Evolutionary conservation across 2,329 filamentous ascomycete genomes (phyloP), one percentile per base, ranked within the genome.

Genomic region (Colletotrichum tanaceti): DNA sequence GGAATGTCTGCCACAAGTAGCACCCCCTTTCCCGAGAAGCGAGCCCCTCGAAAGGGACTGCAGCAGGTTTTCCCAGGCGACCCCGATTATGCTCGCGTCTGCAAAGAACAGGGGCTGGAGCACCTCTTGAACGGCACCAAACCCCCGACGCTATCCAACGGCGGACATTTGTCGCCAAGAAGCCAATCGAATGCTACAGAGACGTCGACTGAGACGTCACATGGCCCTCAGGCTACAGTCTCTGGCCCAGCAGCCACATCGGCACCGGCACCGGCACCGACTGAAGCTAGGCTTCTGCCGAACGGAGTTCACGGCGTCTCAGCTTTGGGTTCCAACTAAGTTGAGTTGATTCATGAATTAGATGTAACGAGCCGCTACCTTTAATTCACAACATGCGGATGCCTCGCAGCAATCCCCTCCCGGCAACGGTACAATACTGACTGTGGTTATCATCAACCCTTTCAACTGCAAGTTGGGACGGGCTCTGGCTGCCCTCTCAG

Each of bases 81-180:
- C 58, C 84, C 87, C 3, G 87, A 89, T 38, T 90, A 89, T 71
- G 78, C 78, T 32, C 81, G 81, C 39, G 76, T 89, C 20, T 89
- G 85, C 74, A 77, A 82, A 61, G 85, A 89, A 68, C 87, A 90
- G 75, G 85, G 86, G n/a, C 79, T 89, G 6, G 79, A 80, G 14
- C 82, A 90, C 76, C 80, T 89, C 58, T 63, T 89, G 67, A 79
- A 80, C 38, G 81, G 80, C n/a, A 77, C 79, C 43, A 77, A 80
- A 65, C 84, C 82, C 63, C 79, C 83, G 5, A 76, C 79, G 24
- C 74, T 84, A 13, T 73, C 81, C 13, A 87, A 86, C 55, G 86
- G 84, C 24, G 76, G 81, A 35, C 81, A 83, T 65, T 78, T 83
- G 32, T 85, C 85, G 10, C 84, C 85, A 0, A 77, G 76, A 24